Conservation (phyloP, 2,329 filamentous ascomycete genomes). For the Aspergillus eucalypticola region DNA sequence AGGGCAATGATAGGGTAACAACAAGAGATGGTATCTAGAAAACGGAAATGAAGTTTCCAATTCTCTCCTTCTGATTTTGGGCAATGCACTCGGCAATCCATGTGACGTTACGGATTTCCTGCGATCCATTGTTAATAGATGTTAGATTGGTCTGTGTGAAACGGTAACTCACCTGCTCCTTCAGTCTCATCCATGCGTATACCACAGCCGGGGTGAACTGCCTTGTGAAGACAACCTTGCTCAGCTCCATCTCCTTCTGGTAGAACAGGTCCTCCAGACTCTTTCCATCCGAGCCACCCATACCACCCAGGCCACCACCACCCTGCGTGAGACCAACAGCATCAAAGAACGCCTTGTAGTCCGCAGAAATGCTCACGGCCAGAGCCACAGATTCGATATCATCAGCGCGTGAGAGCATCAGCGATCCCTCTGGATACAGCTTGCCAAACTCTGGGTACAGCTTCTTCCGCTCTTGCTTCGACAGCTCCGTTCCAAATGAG, state of each 20-base stretch:
- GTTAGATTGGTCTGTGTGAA: neutral
- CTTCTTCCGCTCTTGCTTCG: conserved; percentile 92
- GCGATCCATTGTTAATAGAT: conserved; percentile 25
- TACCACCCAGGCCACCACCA: conserved; percentile 72
- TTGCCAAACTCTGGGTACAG: conserved; percentile 90
- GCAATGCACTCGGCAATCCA: conserved; percentile 99
- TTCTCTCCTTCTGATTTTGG: conserved; percentile 98
- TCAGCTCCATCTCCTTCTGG: conserved; percentile 98
- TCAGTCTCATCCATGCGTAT: conserved; percentile 95
- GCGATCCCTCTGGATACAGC: conserved; percentile 87
- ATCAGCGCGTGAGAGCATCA: conserved; percentile 93
- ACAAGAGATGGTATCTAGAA: conserved; percentile 59
- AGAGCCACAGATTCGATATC: conserved; percentile 91
- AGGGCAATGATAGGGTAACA: conserved; percentile 21
- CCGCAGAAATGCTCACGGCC: conserved; percentile 86
- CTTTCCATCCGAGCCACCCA: conserved; percentile 75
- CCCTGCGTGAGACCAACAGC: conserved; percentile 78
- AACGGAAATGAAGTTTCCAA: conserved; percentile 98
- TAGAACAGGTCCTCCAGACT: conserved; percentile 98
- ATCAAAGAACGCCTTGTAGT: conserved; percentile 97
- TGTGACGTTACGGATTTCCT: conserved; percentile 99
- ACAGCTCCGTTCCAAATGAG: conserved; percentile 94
- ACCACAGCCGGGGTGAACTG: conserved; percentile 95
- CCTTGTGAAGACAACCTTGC: conserved; percentile 89
- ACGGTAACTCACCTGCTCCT: conserved; percentile 76